Base-by-base conservation (phyloP, 2,329 filamentous ascomycete genomes). In the Colletotrichum kahawae region DNA sequence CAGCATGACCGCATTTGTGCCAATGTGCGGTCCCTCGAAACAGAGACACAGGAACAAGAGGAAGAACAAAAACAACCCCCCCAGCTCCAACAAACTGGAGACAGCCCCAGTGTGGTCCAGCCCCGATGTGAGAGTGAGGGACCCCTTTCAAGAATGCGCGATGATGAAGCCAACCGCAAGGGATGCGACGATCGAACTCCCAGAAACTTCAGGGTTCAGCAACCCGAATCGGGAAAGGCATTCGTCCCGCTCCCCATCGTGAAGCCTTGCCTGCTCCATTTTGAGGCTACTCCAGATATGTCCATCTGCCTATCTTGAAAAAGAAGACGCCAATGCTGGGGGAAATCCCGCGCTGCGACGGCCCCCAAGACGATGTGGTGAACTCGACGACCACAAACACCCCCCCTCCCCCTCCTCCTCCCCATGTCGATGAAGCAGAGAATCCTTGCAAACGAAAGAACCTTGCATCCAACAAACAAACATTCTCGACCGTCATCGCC, bases 191-290 rank as follows among this genome's bases (percentile, higher is more conserved):
- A 51, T 51, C 43, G 60, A 24, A 27, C 33, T 31, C 24, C 34
- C n/a, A 38, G 13, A 34, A 34, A 34, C 31, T 63, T 43, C 60
- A 63, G 60, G 34, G 60, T 51, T 24, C 31, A 16, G 21, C 43
- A 51, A 13, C 36, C 65, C 7, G 14, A 63, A 72, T 72, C 31
- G 38, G 70, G 70, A 68, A 69, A 72, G 29, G 67, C 34, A 69
- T 67, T 59, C 51, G 51, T 43, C 62, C 62, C 36, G 62, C 62
- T 21, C 5, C 36, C 36, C 13, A 24, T 21, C 54, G 24, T 27
- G n/a, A 33, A 27, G 33, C n/a, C 16, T 24, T 14, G 13, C 21
- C 27, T 13, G 38, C 36, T 31, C 59, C 60, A 36, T 57, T 57
- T 18, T 31, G 21, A 57, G 54, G 33, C 57, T 31, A 60, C 31